Evolutionary conservation across 257 asterid species (phyloP).

Genomic region (Thymus quinquecostatus): DNA sequence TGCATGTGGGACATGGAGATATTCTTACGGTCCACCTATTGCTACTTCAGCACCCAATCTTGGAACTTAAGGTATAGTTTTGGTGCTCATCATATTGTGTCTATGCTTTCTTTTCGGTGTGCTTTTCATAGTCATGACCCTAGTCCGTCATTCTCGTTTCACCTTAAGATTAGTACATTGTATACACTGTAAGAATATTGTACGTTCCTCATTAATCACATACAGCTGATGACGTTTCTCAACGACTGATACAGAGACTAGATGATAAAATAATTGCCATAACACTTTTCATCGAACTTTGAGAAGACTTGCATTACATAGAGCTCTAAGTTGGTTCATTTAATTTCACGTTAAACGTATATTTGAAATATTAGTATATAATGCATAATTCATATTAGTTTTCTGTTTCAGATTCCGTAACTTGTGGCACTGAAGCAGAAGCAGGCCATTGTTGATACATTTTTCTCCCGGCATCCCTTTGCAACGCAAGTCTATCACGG

Average conservation of each 20-base stretch:
- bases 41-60: constrained; percentile 57
- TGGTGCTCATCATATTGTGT: neutral
- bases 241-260: neutral
- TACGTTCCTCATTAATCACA: neutral
- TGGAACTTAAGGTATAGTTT: constrained; percentile 57
- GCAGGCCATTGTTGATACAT: neutral
- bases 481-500: neutral
- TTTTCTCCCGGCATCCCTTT: neutral
- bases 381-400: neutral
- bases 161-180: neutral
- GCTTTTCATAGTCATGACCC: neutral
- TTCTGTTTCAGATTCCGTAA: constrained; percentile 11
- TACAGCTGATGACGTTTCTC: constrained; percentile 15
- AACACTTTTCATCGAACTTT: neutral
- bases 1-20: constrained; percentile 83
- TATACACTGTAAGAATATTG: neutral
- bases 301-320: neutral
- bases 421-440: neutral
- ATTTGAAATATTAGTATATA: neutral
- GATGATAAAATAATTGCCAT: neutral
- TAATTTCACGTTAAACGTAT: neutral
- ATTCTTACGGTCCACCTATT: constrained; percentile 68
- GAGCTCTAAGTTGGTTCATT: neutral
- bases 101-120: neutral
- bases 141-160: constrained; percentile 1